Evolutionary conservation across 192 early-diverging fungal species (phyloP).

Genomic region (Chytriomyces hyalinus): DNA sequence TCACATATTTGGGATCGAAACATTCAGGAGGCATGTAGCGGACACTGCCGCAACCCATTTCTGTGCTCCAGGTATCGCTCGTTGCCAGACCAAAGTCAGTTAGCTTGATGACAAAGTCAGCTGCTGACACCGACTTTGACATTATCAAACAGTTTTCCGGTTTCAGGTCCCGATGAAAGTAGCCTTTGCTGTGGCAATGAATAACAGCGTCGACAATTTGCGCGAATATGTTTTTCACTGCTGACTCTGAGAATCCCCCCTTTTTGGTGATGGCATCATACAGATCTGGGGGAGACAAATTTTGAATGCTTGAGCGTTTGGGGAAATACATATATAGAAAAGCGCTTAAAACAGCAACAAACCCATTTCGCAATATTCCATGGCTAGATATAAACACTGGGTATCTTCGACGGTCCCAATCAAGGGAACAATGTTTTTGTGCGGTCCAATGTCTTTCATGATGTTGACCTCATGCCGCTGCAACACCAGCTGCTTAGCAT

Average conservation of each 20-base stretch:
- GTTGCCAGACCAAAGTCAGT: slow-evolving; percentile 97
- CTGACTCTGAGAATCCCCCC: slow-evolving; percentile 30
- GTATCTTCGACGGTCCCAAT: slow-evolving; percentile 45
- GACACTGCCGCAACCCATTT: slow-evolving; percentile 88
- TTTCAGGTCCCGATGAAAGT: slow-evolving; percentile 94
- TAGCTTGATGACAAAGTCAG: slow-evolving; percentile 66
- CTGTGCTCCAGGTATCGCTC: slow-evolving; percentile 69
- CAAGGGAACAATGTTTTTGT: slow-evolving; percentile 49
- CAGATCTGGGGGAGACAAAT: slow-evolving; percentile 37
- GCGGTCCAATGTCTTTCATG: slow-evolving; percentile 32
- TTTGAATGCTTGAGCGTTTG: not conserved
- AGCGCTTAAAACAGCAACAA: not conserved
- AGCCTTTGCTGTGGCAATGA: slow-evolving; percentile 73
- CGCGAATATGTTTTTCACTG: slow-evolving; percentile 58
- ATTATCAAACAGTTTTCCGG: slow-evolving; percentile 77
- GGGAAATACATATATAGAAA: not conserved
- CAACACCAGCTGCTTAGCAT: slow-evolving; percentile 43
- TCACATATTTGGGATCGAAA: slow-evolving; percentile 31
- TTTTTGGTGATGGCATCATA: slow-evolving; percentile 51
- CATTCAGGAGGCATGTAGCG: slow-evolving; percentile 90
- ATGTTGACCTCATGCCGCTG: slow-evolving; percentile 48
- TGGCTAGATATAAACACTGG: slow-evolving; percentile 38
- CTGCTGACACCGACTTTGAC: not conserved
- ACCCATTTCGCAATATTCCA: slow-evolving; percentile 42
- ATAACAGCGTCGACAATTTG: slow-evolving; percentile 81